These are phyloP conservation scores for Sphagnum contortum DNA, from an alignment of 225 moss, liverwort and hornwort genomes.

Conservation along the genomic window DNA sequence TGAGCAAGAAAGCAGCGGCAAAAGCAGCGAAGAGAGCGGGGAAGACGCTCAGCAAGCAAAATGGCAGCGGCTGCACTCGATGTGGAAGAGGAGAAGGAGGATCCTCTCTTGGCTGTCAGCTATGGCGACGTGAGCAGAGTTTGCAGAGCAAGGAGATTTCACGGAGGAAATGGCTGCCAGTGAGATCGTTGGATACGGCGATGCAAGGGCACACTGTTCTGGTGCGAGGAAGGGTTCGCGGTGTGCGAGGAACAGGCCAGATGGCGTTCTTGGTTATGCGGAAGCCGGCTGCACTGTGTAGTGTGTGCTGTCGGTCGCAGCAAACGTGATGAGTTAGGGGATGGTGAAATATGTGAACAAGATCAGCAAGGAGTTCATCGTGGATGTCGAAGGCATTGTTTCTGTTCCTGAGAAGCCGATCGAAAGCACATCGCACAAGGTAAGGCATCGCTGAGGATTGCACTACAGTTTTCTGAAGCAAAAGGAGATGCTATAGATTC, in stretches of 20 bases:
- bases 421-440: conserved; percentile 61
- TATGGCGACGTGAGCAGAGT: conserved; percentile 54
- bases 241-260: conserved; percentile 54
- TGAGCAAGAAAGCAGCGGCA: conserved; percentile 64
- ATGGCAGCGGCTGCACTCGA: conserved; percentile 53
- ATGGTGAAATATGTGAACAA: conserved; percentile 73
- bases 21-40: conserved; percentile 73
- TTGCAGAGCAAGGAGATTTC: conserved; percentile 58
- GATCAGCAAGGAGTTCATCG: conserved; percentile 72
- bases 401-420: conserved; percentile 47
- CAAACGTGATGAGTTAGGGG: conserved; percentile 58
- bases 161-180: conserved; percentile 45
- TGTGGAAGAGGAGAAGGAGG: conserved; percentile 33
- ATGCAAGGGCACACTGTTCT: conserved; percentile 42
- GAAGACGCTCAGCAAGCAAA: conserved; percentile 51
- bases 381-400: conserved; percentile 77
- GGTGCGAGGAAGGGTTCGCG: conserved; percentile 76
- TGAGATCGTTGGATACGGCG: conserved; percentile 26
- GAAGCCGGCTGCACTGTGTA: conserved; percentile 77
- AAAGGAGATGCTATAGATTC: neutral
- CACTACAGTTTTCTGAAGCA: neutral
- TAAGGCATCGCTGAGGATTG: conserved; percentile 3
- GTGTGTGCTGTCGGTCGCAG: conserved; percentile 38
- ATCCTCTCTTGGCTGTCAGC: conserved; percentile 34
- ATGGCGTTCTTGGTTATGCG: conserved; percentile 65